phyloP scores from a whole-genome alignment of 2,329 filamentous ascomycete genomes.

The Stachybotrys echinatus region DNA sequence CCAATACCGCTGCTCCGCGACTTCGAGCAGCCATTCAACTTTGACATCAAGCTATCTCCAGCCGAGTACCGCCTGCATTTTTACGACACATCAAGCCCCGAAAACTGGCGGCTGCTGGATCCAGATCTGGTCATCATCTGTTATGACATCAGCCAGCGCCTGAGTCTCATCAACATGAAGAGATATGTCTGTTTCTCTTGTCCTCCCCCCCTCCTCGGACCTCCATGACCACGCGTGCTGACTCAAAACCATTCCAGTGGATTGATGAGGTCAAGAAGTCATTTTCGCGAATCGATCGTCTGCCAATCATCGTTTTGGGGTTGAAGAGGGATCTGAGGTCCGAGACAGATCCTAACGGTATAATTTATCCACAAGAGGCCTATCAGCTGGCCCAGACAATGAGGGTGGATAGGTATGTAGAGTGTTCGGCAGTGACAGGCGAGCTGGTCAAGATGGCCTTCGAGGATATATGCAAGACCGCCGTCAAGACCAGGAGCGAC shows the following conservation, averaged over 20 bases:
- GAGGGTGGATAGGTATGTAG: slow-evolving; percentile 58
- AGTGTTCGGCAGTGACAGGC: slow-evolving; percentile 57
- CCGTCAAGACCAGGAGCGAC: slow-evolving; percentile 39
- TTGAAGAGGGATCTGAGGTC: slow-evolving; percentile 57
- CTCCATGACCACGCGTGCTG: background rate
- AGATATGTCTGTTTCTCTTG: slow-evolving; percentile 39
- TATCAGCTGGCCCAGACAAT: slow-evolving; percentile 52
- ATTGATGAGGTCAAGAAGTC: slow-evolving; percentile 45
- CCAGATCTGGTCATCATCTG: slow-evolving; percentile 56
- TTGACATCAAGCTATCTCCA: slow-evolving; percentile 41
- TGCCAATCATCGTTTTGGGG: slow-evolving; percentile 53
- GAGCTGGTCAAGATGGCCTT: slow-evolving; percentile 53
- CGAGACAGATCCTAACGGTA: slow-evolving; percentile 53
- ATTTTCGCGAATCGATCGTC: slow-evolving; percentile 39
- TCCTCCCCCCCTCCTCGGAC: background rate
- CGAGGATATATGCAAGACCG: slow-evolving; percentile 56
- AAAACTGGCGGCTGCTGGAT: slow-evolving; percentile 52
- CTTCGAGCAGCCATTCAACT: slow-evolving; percentile 55
- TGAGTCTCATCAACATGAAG: slow-evolving; percentile 54
- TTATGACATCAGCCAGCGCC: slow-evolving; percentile 55
- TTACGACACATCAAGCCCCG: slow-evolving; percentile 53
- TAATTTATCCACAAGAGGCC: slow-evolving; percentile 57
- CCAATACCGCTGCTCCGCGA: slow-evolving; percentile 48
- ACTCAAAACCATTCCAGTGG: slow-evolving; percentile 39
- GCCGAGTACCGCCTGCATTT: slow-evolving; percentile 50